A percentile compares a stretch with the other conserved stretches of the same genome.
phyloP scores from a whole-genome alignment of 257 asterid genomes.

The Henckelia pumila region DNA sequence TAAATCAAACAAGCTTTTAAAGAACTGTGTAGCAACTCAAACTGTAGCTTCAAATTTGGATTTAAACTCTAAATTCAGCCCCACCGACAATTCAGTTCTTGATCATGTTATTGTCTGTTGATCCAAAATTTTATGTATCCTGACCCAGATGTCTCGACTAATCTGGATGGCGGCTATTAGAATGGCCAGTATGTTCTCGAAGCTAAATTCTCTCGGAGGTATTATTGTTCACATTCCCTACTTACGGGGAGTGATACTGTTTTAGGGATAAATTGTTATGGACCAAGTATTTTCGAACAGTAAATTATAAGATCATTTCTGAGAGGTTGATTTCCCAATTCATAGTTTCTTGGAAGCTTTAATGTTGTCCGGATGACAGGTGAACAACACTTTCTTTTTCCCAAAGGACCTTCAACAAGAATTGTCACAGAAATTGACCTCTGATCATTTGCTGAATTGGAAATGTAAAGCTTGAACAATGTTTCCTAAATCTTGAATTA shows the following conservation, averaged over 20 bases:
- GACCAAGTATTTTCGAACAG: not conserved
- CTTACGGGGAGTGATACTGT: constrained; percentile 15
- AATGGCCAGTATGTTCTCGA: constrained; percentile 11
- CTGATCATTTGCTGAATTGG: not conserved
- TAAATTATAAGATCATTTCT: constrained; percentile 4
- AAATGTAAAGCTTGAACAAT: not conserved
- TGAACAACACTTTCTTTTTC: not conserved
- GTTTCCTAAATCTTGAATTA: no score
- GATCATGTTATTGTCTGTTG: not conserved
- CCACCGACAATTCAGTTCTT: not conserved
- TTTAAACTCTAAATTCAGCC: not conserved
- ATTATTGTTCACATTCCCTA: constrained; percentile 11
- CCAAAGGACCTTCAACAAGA: not conserved
- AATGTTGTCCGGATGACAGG: not conserved
- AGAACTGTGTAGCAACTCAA: not conserved
- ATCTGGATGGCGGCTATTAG: constrained; percentile 9
- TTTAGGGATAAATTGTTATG: no score
- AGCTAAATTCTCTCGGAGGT: constrained; percentile 15
- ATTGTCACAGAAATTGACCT: no score
- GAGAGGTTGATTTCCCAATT: not conserved
- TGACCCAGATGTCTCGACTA: constrained; percentile 5
- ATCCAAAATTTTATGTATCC: constrained; percentile 1
- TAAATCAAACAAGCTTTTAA: not conserved
- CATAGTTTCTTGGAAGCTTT: not conserved
- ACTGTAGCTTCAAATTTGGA: not conserved